Evolutionary conservation across 352 stramenopile genomes (phyloP), one percentile per base, ranked within the genome.

Genomic region (Phytophthora agathidicida): DNA sequence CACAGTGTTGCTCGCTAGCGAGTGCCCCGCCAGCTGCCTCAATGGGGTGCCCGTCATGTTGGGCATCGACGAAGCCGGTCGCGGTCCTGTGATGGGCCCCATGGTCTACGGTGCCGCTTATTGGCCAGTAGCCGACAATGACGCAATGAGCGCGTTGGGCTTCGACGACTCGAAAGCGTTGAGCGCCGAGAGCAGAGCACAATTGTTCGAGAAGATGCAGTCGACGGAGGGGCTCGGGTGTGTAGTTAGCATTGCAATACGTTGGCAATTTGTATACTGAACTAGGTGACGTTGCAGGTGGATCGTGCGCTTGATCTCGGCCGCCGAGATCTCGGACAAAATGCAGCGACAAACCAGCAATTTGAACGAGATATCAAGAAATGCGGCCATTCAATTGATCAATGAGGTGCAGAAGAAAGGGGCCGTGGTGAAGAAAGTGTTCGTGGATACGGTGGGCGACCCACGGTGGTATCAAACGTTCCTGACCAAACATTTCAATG

Each of bases 161-260:
- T 98, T 98, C 52, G 91, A 98, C 60, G 96, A 99, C 81, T 98
- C 95, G 20, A 98, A 99, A 74, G 84, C 86, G 56, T 55, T 98
- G 14, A 92, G 77, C 14, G 74, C 89, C 23, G 90, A 97, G 55
- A 94, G 77, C 43, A 80, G 96, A 49, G 83, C 92, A 32, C 60
- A 62, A 27, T 73, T 98, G 30, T 98, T 98, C 49, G 69, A 93
- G 14, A 84, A 97, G 65, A 96, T 95, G 70, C 91, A 80, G 22
- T 73, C 58, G 8, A 93, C 82, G 9, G 54, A 76, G 13, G 60
- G 75, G 7, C 74, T 93, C 10, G 86, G 88, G 74, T 95, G 55
- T 14, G 71, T 20, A 10, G 16, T 16, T 74, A 11, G 3, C 7
- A 19, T 43, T 60, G 14, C 23, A 43, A 55, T 46, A 9, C 24